Evolutionary conservation across 2,329 filamentous ascomycete genomes (phyloP), one percentile per base, ranked within the genome.

Genomic region (Fusarium agapanthi): DNA sequence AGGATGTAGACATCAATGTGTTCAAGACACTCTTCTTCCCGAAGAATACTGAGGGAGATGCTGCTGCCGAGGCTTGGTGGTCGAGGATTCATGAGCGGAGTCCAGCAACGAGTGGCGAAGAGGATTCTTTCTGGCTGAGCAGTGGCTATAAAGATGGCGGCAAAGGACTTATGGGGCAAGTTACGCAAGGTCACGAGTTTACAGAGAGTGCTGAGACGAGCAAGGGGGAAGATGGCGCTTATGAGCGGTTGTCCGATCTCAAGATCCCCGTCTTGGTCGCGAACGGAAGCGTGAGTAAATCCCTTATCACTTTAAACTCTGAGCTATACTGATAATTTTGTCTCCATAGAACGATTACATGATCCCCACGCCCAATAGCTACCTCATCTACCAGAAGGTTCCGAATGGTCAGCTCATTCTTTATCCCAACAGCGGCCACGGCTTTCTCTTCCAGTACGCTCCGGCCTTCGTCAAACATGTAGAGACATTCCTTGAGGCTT

Each of bases 11-110:
- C 5, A 50, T 66, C 3, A 38, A 65, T 12, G 61, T 65, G 0
- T 66, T 66, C n/a, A 65, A 65, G 16, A 66, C 61, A 6, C 44
- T 66, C 1, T 66, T 65, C 30, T 66, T 66, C 4, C 61, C 54
- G 0, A 65, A 65, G n/a, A 66, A 66, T 1, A 4, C 15, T 4
- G 14, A 50, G 40, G 63, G 63, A 1, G 43, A 66, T 4, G 61
- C 63, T 34, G 61, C 61, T 10, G 61, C 61, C 14, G 43, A 65
- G 13, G 63, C 63, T 0, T 66, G 63, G 63, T 66, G 50, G 50
- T 7, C 35, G n/a, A 62, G 63, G 2, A 65, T 66, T 6, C 50
- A 66, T 1, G 61, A 66, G 35, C n/a, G 63, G 1, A 41, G 20
- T 11, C 10, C 34, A 18, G 41, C 6, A 3, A 20, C 48, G 1